A percentile compares a stretch with the other conserved stretches of the same genome.
Evolutionary conservation across 2,329 filamentous ascomycete genomes (phyloP).

Genomic region (Nectriaceae sp.): DNA sequence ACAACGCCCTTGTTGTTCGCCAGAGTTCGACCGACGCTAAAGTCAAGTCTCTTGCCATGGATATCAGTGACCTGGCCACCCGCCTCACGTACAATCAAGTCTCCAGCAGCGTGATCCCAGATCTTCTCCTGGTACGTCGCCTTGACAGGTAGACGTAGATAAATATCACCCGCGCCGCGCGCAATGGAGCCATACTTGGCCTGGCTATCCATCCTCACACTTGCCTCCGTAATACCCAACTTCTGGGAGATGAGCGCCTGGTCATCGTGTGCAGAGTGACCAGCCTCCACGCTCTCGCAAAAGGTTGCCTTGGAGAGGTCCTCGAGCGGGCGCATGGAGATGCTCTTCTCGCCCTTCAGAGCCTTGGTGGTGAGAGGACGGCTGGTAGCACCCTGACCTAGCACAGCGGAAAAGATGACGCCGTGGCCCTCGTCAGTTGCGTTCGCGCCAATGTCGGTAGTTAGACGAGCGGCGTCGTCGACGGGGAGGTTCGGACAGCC

Average conservation of each 20-base stretch:
- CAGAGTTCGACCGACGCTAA: constrained; percentile 82
- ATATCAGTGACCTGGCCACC: constrained; percentile 92
- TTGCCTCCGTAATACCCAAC: constrained; percentile 85
- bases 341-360: constrained; percentile 59
- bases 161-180: constrained; percentile 90
- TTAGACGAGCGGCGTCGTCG: constrained; percentile 64
- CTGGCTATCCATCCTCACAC: constrained; percentile 95
- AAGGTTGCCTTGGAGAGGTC: constrained; percentile 83
- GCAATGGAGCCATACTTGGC: constrained; percentile 98
- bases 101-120: constrained; percentile 97
- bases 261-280: constrained; percentile 86
- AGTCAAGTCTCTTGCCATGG: constrained; percentile 81
- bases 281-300: constrained; percentile 95
- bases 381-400: constrained; percentile 78
- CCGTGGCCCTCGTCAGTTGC: constrained; percentile 77
- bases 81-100: constrained; percentile 90
- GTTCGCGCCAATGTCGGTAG: constrained; percentile 71
- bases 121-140: constrained; percentile 97
- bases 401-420: constrained; percentile 84
- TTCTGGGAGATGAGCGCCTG: constrained; percentile 78
- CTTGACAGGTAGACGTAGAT: constrained; percentile 83
- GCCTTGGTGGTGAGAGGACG: constrained; percentile 62
- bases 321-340: constrained; percentile 76
- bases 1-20: constrained; percentile 92
- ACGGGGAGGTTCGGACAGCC: constrained; percentile 95